Evolutionary conservation across 176 grass and related monocot genomes (phyloP), one percentile per base, ranked within the genome.

Genomic region (Triticum dicoccoides): DNA sequence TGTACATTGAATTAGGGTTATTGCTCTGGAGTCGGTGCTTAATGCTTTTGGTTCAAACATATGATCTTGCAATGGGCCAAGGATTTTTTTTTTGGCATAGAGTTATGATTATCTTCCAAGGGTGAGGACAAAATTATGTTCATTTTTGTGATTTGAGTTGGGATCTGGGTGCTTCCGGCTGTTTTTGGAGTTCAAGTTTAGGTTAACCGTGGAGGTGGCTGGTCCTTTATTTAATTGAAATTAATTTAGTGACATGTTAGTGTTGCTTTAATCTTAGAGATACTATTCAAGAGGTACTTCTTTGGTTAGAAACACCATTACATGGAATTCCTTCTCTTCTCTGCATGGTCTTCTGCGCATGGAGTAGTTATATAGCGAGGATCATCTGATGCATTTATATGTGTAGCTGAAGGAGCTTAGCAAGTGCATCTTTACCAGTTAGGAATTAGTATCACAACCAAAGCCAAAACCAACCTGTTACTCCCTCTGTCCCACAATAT

Each of bases 131-230:
- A 71, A 47, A 74, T 74, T 47, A 14, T 74, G 41, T 47, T 45
- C n/a, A 73, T 47, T 17, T 82, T 37, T 69, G 30, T 82, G 21
- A 69, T 82, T 25, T 33, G 30, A 15, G 65, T 71, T n/a, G 17
- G 23, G 52, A 84, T 74, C 54, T 84, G 35, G 34, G 20, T 65
- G 25, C 41, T 33, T 83, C 11, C 14, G 11, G 49, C 72, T 73
- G n/a, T 83, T 89, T 79, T 4, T 34, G 11, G 39, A 62, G 75
- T 54, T 80, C 39, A 45, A 44, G 44, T 85, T 80, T 2, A 74
- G 65, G 34, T 51, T 67, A 80, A 38, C 17, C 8, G 1, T 80
- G 34, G 10, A 68, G 54, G 47, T 76, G 77, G 10, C 42, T 67
- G 61, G 61, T 68, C 9, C 47, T 23, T 17, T 42, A 77, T 34